These are phyloP conservation scores for Actinomortierella wolfii DNA, from an alignment of 371 early-diverging fungal species.

Conservation along the genomic window DNA sequence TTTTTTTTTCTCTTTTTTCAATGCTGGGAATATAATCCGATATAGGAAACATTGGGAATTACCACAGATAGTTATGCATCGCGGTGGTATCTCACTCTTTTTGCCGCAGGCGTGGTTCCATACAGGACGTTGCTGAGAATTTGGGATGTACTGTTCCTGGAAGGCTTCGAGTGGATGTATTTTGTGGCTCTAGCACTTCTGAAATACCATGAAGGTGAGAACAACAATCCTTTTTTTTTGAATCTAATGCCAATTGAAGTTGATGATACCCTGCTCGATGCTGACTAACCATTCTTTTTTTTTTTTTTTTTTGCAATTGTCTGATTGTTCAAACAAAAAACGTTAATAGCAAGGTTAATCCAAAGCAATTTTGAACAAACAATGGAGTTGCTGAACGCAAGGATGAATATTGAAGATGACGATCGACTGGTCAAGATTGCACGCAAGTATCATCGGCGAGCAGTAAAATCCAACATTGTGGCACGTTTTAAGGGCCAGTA, in stretches of 20 bases:
- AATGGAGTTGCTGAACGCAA: constrained; percentile 56
- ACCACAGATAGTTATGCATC: constrained; percentile 61
- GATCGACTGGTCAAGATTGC: constrained; percentile 53
- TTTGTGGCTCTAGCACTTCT: constrained; percentile 62
- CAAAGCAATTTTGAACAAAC: constrained; percentile 55
- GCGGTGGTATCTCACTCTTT: constrained; percentile 70
- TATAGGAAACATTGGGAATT: constrained; percentile 53
- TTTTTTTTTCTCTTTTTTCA: too few relatives aligned
- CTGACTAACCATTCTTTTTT: not conserved
- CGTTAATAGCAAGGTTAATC: constrained; percentile 49
- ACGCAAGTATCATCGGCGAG: constrained; percentile 47
- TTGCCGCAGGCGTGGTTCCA: constrained; percentile 60
- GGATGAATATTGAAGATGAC: constrained; percentile 59
- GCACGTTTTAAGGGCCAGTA: constrained; percentile 21
- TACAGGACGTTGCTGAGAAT: constrained; percentile 63
- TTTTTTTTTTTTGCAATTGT: not conserved
- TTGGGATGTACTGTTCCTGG: constrained; percentile 64
- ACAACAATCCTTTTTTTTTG: not conserved
- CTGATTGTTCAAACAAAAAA: not conserved
- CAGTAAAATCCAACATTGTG: constrained; percentile 21
- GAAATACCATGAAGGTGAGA: constrained; percentile 58
- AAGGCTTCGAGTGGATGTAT: constrained; percentile 64
- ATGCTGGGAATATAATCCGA: not conserved
- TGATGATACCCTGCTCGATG: not conserved
- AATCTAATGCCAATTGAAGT: not conserved